Evolutionary conservation across 176 grass and related monocot species (phyloP).

Genomic region (Tillandsia leiboldiana): DNA sequence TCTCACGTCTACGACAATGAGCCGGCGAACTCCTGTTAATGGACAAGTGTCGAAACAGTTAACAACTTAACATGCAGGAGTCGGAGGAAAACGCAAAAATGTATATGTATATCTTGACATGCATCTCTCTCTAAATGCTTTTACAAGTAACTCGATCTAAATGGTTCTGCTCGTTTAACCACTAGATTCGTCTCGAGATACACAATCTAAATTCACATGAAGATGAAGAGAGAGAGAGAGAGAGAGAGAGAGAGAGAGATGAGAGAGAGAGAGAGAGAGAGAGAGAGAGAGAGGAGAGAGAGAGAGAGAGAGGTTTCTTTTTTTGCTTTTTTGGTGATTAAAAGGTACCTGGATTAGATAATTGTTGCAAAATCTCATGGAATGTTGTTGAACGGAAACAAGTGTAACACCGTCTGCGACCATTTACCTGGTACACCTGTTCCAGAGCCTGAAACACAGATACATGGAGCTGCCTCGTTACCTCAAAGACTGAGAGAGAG

Average conservation of each 20-base stretch:
- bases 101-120: background rate
- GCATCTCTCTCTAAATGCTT: background rate
- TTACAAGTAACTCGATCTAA: background rate
- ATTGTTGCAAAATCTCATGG: conserved; percentile 35
- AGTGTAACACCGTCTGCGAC: conserved; percentile 36
- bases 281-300: no score
- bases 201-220: background rate
- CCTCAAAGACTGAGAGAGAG: conserved; percentile 2
- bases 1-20: conserved; percentile 39
- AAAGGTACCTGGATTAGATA: conserved; percentile 51
- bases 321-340: background rate
- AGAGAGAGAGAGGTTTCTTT: no score
- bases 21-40: conserved; percentile 39
- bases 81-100: background rate
- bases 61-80: background rate
- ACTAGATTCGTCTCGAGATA: background rate
- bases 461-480: conserved; percentile 4
- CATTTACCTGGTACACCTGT: conserved; percentile 48
- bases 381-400: conserved; percentile 43
- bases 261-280: no score
- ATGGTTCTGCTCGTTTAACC: background rate
- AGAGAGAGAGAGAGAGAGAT: no score
- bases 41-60: background rate
- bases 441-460: conserved; percentile 40
- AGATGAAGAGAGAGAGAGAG: no score